These are phyloP conservation scores for Salvia splendens DNA, from an alignment of 257 asterid genomes.

Conservation along the genomic window DNA sequence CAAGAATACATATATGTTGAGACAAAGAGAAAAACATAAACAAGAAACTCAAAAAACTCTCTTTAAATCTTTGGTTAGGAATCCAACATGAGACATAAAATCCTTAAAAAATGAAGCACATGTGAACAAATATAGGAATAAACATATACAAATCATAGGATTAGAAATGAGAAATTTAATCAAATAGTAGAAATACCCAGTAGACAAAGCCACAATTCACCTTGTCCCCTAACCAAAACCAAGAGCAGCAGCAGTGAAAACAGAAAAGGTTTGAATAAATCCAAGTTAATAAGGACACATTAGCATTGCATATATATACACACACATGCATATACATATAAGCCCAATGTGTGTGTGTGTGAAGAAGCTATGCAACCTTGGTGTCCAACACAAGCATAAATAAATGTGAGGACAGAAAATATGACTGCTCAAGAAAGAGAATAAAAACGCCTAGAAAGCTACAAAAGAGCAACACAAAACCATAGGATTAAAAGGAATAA, in stretches of 20 bases:
- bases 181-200: slow-evolving; percentile 66
- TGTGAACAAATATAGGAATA: slow-evolving; percentile 36
- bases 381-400: slow-evolving; percentile 45
- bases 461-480: slow-evolving; percentile 66
- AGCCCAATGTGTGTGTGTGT: slow-evolving; percentile 8
- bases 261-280: slow-evolving; percentile 52
- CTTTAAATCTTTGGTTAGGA: slow-evolving; percentile 45
- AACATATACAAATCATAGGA: slow-evolving; percentile 22
- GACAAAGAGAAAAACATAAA: slow-evolving; percentile 45
- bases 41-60: slow-evolving; percentile 43
- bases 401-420: slow-evolving; percentile 65
- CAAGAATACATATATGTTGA: slow-evolving; percentile 42
- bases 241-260: slow-evolving; percentile 51
- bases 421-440: slow-evolving; percentile 93
- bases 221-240: slow-evolving; percentile 79
- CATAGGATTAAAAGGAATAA: slow-evolving; percentile 72
- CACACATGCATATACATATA: background rate
- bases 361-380: background rate
- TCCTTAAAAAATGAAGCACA: slow-evolving; percentile 37
- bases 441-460: slow-evolving; percentile 80
- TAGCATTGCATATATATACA: slow-evolving; percentile 21
- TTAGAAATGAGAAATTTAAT: slow-evolving; percentile 41
- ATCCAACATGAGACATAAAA: slow-evolving; percentile 46
- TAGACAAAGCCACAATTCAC: slow-evolving; percentile 66
- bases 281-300: slow-evolving; percentile 67